These are phyloP conservation scores for Tetracladium setigerum DNA, from an alignment of 495 filamentous ascomycete species.

Conservation along the genomic window DNA sequence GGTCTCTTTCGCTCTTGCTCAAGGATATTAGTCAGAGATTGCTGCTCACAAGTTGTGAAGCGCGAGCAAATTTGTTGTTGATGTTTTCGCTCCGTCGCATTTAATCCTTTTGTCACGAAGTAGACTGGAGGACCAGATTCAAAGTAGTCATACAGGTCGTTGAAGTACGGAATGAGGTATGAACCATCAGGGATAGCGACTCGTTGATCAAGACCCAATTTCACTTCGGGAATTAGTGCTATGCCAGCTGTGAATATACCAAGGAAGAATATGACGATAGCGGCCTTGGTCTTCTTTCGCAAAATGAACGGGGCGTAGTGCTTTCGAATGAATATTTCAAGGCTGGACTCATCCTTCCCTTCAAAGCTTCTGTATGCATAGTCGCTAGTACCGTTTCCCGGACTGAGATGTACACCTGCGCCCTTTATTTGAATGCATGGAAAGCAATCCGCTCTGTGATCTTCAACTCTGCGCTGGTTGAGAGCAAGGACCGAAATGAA, in stretches of 20 bases:
- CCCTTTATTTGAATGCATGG: conserved; percentile 75
- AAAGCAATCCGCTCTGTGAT: conserved; percentile 83
- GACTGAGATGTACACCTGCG: conserved; percentile 42
- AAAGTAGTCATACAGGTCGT: conserved; percentile 90
- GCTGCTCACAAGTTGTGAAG: conserved; percentile 76
- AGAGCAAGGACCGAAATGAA: conserved; percentile 86
- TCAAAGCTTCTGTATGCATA: conserved; percentile 32
- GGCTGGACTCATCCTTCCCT: conserved; percentile 68
- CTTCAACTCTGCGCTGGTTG: conserved; percentile 83
- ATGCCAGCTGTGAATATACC: conserved; percentile 81
- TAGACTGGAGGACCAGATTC: conserved; percentile 90
- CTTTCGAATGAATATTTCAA: conserved; percentile 84
- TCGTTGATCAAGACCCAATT: conserved; percentile 87
- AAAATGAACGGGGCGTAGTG: conserved; percentile 78
- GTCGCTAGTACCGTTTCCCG: conserved; percentile 23
- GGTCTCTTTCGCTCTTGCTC: conserved; percentile 89
- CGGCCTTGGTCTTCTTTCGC: conserved; percentile 66
- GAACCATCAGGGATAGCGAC: conserved; percentile 90
- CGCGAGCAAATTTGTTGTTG: conserved; percentile 88
- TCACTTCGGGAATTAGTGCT: conserved; percentile 73
- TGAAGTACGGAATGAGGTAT: conserved; percentile 89
- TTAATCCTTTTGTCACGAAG: conserved; percentile 79
- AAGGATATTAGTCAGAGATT: conserved; percentile 78
- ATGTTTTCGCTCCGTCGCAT: conserved; percentile 61
- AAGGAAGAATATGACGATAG: conserved; percentile 70